Evolutionary conservation across 1,284 basidiomycete genomes (phyloP), one percentile per base, ranked within the genome.

Genomic region (Kalmanozyma brasiliensis): DNA sequence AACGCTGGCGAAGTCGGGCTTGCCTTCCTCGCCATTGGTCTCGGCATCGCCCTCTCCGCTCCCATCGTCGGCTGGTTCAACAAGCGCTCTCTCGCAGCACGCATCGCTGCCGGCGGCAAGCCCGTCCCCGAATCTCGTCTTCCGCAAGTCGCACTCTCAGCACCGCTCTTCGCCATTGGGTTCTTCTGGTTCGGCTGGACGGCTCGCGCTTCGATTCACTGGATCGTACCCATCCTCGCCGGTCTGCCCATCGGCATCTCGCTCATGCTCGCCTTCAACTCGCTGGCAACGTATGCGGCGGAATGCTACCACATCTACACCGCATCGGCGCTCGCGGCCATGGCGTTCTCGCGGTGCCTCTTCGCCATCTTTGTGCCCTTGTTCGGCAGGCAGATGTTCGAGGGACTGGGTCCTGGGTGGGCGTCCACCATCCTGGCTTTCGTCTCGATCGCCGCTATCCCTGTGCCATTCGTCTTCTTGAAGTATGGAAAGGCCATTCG

Each of bases 131-230:
- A 65, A 44, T 65, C 62, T 7, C 55, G 62, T 23, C 48, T 65
- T 2, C 62, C 62, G 2, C 62, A 65, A 38, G 62, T 58, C 10
- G 41, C 55, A 4, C 37, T 65, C 17, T 65, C 62, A 4, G 62
- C 62, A 13, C 62, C 62, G 1, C 55, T 64, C 2, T 65, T 65
- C 20, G 55, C 48, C 16, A 49, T 70, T 38, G 46, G 52, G 19
- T 56, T 72, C 51, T 57, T 73, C 44, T 73, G 70, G 70, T 70
- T 69, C 30, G 70, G 70, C 11, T 73, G 67, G 67, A 71, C 71
- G 0, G 62, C 62, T 2, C 41, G 62, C 4, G 26, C 51, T 13
- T 49, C 60, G 16, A 73, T 71, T 23, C 62, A 71, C 49, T 73
- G 49, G 48, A 71, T 73, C 9, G 61, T 65, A 3, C 71, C 71